Base-by-base conservation (phyloP, 2,329 filamentous ascomycete genomes). In the Sordariomycetes sp. region DNA sequence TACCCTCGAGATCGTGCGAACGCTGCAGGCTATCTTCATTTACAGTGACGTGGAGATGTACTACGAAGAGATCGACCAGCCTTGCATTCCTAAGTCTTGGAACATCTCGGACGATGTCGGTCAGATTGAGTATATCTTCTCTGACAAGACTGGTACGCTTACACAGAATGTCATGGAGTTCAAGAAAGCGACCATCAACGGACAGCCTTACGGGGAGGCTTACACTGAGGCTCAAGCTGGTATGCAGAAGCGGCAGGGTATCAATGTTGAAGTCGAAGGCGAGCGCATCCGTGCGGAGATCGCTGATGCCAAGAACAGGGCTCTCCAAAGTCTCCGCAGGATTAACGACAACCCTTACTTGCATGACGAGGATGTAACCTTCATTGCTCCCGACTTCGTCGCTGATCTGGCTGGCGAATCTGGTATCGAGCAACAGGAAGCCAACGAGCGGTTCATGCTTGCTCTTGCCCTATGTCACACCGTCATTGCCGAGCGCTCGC, bases 81-180 rank as follows among this genome's bases (percentile, higher is more conserved):
- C 90, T 3, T 98, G 93, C 53, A 86, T 94, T 9, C 92, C 93
- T 5, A 96, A 96, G 53, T 87, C 88, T 0, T 98, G 92, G 92
- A 98, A 96, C 54, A 96, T 98, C 33, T 96, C 90, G 1, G 92
- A 98, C 52, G 93, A 98, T 49, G 70, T 98, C 30, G 92, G 92
- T 10, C 92, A 98, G 60, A 94, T 98, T 42, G 92, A 96, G 59
- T 98, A 96, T 64, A 94, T 98, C 45, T 98, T 98, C 59, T 95
- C 88, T 1, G 90, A 96, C 66, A 96, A 96, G 67, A 96, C 90
- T 1, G 90, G 90, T 18, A 96, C 90, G 2, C 65, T 96, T 46
- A 96, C 90, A 6, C 93, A 92, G 61, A 96, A 96, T 52, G 82
- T 88, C 68, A 96, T 98, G 92, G 93, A 98, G 57, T 98, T 96